Percentiles rank a stretch among this genome's conserved stretches.
phyloP scores from a whole-genome alignment of 805 yeast genomes.

The Saccharomycopsis malanga region DNA sequence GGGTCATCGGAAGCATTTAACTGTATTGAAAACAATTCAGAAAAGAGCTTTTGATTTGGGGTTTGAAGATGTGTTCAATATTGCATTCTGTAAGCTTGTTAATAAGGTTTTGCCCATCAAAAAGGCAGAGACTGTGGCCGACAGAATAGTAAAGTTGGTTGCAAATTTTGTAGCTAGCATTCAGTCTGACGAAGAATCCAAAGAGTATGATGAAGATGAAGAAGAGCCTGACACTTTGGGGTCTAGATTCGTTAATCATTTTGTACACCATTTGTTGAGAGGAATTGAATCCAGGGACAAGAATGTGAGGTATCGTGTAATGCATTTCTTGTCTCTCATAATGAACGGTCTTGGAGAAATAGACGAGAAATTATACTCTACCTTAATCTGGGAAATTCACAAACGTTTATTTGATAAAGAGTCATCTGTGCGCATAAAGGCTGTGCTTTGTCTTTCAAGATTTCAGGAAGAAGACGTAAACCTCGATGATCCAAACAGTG shows the following conservation, averaged over 20 bases:
- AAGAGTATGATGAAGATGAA: slow-evolving; percentile 25
- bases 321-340: slow-evolving; percentile 64
- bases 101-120: slow-evolving; percentile 62
- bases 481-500: slow-evolving; percentile 36
- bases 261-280: slow-evolving; percentile 61
- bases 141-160: slow-evolving; percentile 62
- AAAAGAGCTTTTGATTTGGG: slow-evolving; percentile 45
- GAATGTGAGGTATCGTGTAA: slow-evolving; percentile 71
- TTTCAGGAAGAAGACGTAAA: slow-evolving; percentile 45
- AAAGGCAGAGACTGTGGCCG: slow-evolving; percentile 65
- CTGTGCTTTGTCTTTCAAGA: slow-evolving; percentile 69
- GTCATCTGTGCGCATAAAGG: slow-evolving; percentile 71
- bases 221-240: slow-evolving; percentile 30
- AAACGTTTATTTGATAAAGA: slow-evolving; percentile 71
- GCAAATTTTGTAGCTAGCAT: slow-evolving; percentile 48
- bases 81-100: slow-evolving; percentile 51
- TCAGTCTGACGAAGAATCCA: slow-evolving; percentile 26
- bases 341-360: slow-evolving; percentile 70
- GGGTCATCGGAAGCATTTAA: slow-evolving; percentile 69
- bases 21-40: slow-evolving; percentile 54
- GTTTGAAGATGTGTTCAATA: slow-evolving; percentile 51
- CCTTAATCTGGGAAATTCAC: slow-evolving; percentile 51
- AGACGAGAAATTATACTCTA: slow-evolving; percentile 62
- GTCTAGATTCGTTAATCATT: slow-evolving; percentile 47
- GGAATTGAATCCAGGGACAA: slow-evolving; percentile 75